These are phyloP conservation scores for Stemphylium vesicarium DNA, from an alignment of 2,329 filamentous ascomycete species.

Conservation along the genomic window DNA sequence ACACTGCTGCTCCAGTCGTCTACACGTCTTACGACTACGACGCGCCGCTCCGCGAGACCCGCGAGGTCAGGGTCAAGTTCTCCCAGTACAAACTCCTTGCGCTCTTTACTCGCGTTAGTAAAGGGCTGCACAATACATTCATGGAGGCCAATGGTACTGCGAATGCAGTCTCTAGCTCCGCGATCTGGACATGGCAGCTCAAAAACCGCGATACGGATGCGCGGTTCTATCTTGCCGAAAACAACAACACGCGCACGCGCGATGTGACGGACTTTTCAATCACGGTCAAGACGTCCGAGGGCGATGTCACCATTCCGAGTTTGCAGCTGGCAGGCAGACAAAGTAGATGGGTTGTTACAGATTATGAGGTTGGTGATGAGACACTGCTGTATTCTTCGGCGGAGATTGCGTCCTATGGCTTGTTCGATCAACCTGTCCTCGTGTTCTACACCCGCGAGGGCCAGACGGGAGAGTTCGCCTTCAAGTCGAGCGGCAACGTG, in stretches of 20 bases:
- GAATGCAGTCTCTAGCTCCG: conserved; percentile 49
- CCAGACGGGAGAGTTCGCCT: conserved; percentile 58
- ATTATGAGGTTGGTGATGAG: conserved; percentile 58
- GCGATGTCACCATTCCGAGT: conserved; percentile 52
- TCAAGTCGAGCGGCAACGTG: conserved; percentile 51
- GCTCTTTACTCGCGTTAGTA: conserved; percentile 61
- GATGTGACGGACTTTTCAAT: conserved; percentile 56
- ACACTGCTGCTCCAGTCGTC: conserved; percentile 53
- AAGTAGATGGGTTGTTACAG: conserved; percentile 62
- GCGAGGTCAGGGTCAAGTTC: conserved; percentile 60
- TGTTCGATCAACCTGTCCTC: conserved; percentile 57
- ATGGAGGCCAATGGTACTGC: conserved; percentile 64
- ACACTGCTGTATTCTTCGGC: conserved; percentile 60
- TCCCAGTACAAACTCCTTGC: conserved; percentile 63
- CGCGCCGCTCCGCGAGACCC: conserved; percentile 61
- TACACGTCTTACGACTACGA: conserved; percentile 57
- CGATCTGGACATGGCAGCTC: conserved; percentile 60
- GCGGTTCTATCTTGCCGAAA: conserved; percentile 60
- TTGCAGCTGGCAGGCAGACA: conserved; percentile 60
- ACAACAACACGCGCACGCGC: conserved; percentile 54
- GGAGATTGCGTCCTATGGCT: conserved; percentile 58
- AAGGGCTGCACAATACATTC: conserved; percentile 58
- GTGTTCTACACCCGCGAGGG: conserved; percentile 59
- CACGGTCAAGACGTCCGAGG: conserved; percentile 56
- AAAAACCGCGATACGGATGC: conserved; percentile 58